Base-by-base conservation (phyloP, 2,329 filamentous ascomycete genomes). In the Ustulina deusta region DNA sequence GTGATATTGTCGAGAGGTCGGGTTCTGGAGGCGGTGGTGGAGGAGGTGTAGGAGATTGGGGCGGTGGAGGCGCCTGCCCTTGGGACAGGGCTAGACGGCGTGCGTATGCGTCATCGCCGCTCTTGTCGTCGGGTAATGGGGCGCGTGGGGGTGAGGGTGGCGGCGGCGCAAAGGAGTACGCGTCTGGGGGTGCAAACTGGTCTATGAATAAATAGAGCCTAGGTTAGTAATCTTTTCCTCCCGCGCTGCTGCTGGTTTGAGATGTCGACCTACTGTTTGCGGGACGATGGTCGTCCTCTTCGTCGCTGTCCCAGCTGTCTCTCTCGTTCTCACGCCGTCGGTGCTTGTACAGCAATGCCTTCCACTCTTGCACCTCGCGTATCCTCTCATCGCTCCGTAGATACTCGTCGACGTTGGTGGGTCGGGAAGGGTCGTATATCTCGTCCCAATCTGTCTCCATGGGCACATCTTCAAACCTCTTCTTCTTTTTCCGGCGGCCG, bases 321-420 rank as follows among this genome's bases (percentile, higher is more conserved):
- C 57, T 83, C 79, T 60, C 84, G 81, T 62, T 84, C 44, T 86
- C 83, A 82, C 86, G 68, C 83, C 75, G 68, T 36, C 89, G 85
- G 76, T 94, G 92, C 15, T 89, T 88, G 78, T 96, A 94, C 15
- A 97, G 83, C 42, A 92, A 82, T 46, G 90, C 88, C 77, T 94
- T 97, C 94, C 94, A 97, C 74, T 97, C 93, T 65, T 88, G 86
- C 3, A 94, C 87, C 77, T 97, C 93, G 20, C 87, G 83, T 66
- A 94, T 88, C 76, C 93, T 91, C 80, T 97, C 94, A 66, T 97
- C 93, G 75, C 93, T 96, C 68, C 90, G 85, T 67, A 92, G 87
- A 77, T 96, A 97, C 75, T 95, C 92, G 63, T 94, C 91, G 57
- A 95, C 92, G 72, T 90, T 94, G 46, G 93, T 97, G 9, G 94